Conservation (phyloP, 2,329 filamentous ascomycete species). For the Fusarium sp. region DNA sequence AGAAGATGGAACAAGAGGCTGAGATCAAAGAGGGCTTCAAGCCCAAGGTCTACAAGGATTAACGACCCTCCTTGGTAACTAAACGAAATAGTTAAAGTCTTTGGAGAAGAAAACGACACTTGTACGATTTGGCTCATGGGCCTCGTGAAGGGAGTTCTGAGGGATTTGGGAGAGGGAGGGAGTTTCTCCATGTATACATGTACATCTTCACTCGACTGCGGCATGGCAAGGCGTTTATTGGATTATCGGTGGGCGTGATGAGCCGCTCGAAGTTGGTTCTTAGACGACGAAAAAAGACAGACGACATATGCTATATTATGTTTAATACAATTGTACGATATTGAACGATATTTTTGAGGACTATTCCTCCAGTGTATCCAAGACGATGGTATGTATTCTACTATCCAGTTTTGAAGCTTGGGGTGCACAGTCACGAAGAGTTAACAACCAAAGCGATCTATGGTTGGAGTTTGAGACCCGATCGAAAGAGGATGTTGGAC, state of each 20-base stretch:
- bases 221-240: conserved; percentile 66
- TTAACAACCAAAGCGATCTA: too few species aligned
- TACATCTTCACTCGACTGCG: conserved; percentile 67
- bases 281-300: conserved; percentile 51
- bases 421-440: background rate
- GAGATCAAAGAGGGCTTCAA: conserved; percentile 90
- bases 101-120: conserved; percentile 16
- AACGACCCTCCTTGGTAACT: conserved; percentile 28
- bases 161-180: conserved; percentile 30
- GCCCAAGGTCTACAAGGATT: conserved; percentile 94
- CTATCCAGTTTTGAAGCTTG: background rate
- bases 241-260: conserved; percentile 48
- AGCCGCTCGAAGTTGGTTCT: conserved; percentile 49
- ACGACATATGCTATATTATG: conserved; percentile 47
- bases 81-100: background rate
- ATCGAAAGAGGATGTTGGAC: background rate
- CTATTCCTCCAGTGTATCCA: background rate
- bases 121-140: conserved; percentile 41
- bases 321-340: conserved; percentile 50
- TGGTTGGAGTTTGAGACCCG: too few species aligned
- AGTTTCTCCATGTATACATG: conserved; percentile 53
- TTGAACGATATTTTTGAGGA: conserved; percentile 15
- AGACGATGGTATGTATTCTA: background rate
- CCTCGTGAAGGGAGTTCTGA: conserved; percentile 34
- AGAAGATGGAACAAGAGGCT: conserved; percentile 78